Evolutionary conservation across 2,329 filamentous ascomycete genomes (phyloP).

Genomic region (Neocatenulostroma microsporum): DNA sequence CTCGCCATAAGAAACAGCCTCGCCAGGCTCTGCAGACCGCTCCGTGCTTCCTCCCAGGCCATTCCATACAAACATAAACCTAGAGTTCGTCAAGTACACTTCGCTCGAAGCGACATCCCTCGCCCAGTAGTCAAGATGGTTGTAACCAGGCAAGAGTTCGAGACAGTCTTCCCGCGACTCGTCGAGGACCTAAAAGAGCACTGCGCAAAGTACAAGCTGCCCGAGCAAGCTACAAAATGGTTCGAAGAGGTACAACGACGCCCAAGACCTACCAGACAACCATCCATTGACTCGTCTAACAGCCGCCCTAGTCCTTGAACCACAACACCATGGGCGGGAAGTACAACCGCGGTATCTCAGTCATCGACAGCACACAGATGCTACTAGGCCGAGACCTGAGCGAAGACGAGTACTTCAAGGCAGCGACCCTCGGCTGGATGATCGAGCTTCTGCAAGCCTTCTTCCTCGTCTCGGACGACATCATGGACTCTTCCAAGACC

Average conservation of each 20-base stretch:
- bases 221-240: constrained; percentile 74
- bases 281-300: constrained; percentile 17
- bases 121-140: constrained; percentile 50
- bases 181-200: constrained; percentile 73
- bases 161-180: constrained; percentile 80
- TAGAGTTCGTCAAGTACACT: too few relatives aligned
- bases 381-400: constrained; percentile 65
- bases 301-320: constrained; percentile 59
- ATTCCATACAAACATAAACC: too few relatives aligned
- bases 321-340: constrained; percentile 89
- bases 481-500: constrained; percentile 95
- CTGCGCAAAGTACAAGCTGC: constrained; percentile 74
- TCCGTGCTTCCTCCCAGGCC: background rate
- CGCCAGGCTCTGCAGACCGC: background rate
- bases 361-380: constrained; percentile 80
- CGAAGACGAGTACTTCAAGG: constrained; percentile 77
- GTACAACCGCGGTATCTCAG: constrained; percentile 98
- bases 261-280: constrained; percentile 2
- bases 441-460: constrained; percentile 97
- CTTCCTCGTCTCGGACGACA: constrained; percentile 97
- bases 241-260: constrained; percentile 60
- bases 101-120: background rate
- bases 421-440: constrained; percentile 89
- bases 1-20: background rate
- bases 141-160: constrained; percentile 76